phyloP scores from a whole-genome alignment of 2,329 filamentous ascomycete species.

The Aspergillus awamori region DNA sequence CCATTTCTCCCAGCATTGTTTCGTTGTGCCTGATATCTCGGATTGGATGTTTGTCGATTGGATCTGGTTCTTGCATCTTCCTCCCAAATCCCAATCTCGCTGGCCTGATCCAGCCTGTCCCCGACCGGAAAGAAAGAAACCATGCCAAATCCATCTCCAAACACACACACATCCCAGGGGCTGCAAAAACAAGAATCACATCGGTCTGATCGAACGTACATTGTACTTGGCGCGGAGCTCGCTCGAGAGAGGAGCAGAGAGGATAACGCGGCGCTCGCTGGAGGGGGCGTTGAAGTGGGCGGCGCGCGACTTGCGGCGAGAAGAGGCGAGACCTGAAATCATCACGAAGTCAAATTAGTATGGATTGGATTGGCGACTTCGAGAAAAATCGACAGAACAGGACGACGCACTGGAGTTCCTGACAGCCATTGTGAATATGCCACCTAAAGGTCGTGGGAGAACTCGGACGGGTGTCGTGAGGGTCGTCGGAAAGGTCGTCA shows the following conservation, averaged over 20 bases:
- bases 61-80: not conserved
- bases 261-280: constrained; percentile 91
- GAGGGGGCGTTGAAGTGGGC: constrained; percentile 92
- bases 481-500: constrained; percentile 24
- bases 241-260: constrained; percentile 94
- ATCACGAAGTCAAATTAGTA: constrained; percentile 7
- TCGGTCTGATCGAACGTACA: constrained; percentile 59
- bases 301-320: constrained; percentile 98
- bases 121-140: not conserved
- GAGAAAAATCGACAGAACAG: not conserved
- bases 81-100: not conserved
- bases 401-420: constrained; percentile 33
- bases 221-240: constrained; percentile 99
- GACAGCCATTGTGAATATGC: constrained; percentile 36
- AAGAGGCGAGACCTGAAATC: constrained; percentile 59
- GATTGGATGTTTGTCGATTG: no score
- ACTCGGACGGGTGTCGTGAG: constrained; percentile 24
- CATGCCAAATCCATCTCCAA: not conserved
- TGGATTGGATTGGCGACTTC: not conserved
- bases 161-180: not conserved
- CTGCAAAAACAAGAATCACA: not conserved
- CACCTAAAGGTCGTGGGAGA: constrained; percentile 24
- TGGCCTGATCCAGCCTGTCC: not conserved
- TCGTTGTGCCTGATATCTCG: not conserved
- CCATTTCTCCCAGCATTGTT: not conserved